Percentiles rank a stretch among this genome's conserved stretches.
phyloP scores from a whole-genome alignment of 2,329 filamentous ascomycete genomes.

The Macroventuria anomochaeta region DNA sequence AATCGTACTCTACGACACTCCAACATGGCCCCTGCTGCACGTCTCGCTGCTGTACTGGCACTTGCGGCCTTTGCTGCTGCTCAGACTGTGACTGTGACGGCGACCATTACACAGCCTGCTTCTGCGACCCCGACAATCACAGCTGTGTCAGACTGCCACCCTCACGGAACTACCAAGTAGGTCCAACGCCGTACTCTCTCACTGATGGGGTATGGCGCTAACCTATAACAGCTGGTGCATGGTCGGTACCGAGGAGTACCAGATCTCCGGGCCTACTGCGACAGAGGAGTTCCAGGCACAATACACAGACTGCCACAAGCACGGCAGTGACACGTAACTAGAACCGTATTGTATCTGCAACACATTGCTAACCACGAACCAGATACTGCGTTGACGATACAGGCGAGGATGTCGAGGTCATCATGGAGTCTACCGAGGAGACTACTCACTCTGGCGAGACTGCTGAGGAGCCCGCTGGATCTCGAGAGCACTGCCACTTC shows the following conservation, averaged over 20 bases:
- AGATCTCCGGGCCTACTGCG: slow-evolving; percentile 59
- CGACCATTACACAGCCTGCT: slow-evolving; percentile 15
- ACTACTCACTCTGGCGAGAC: slow-evolving; percentile 24
- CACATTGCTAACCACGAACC: slow-evolving; percentile 1
- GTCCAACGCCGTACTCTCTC: slow-evolving; percentile 11
- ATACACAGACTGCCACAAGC: slow-evolving; percentile 70
- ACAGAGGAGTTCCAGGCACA: slow-evolving; percentile 64
- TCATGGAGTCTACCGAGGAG: slow-evolving; percentile 47
- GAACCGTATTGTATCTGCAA: neutral
- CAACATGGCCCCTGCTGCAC: slow-evolving; percentile 23
- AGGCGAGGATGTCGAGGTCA: slow-evolving; percentile 67
- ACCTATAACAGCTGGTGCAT: slow-evolving; percentile 52
- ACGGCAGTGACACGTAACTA: slow-evolving; percentile 64
- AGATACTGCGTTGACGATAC: slow-evolving; percentile 68
- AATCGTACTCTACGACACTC: neutral
- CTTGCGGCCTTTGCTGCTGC: slow-evolving; percentile 19
- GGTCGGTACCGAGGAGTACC: slow-evolving; percentile 52
- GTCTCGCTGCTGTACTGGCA: neutral
- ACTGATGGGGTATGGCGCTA: slow-evolving; percentile 11
- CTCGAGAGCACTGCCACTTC: slow-evolving; percentile 65
- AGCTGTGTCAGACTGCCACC: slow-evolving; percentile 61
- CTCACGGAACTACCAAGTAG: slow-evolving; percentile 55
- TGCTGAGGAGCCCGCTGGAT: slow-evolving; percentile 25
- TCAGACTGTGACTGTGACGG: slow-evolving; percentile 12
- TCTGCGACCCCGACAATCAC: slow-evolving; percentile 43